Evolutionary conservation across 352 stramenopile genomes (phyloP).

Genomic region (Phytophthora citrophthora): DNA sequence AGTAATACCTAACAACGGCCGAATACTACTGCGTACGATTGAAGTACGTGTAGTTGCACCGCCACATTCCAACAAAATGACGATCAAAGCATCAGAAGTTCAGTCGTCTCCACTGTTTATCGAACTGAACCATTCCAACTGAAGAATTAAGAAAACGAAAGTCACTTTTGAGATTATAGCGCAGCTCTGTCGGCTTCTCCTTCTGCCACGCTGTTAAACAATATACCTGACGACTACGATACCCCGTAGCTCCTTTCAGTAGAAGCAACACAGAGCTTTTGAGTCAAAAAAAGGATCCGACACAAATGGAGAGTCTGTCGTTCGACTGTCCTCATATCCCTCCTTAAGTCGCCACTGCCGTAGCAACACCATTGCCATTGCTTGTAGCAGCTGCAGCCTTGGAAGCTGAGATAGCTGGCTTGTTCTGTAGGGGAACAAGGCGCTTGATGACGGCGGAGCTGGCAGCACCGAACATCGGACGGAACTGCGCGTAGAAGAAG

Average conservation of each 20-base stretch:
- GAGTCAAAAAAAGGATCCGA: constrained; percentile 15
- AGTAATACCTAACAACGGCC: constrained; percentile 15
- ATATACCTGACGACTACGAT: constrained; percentile 13
- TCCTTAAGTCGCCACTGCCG: constrained; percentile 41
- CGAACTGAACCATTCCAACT: not conserved
- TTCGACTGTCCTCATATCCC: constrained; percentile 5
- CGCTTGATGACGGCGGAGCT: constrained; percentile 79
- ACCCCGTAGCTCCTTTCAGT: not conserved
- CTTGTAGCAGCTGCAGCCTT: constrained; percentile 9
- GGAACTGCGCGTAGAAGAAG: constrained; percentile 85
- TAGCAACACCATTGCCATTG: constrained; percentile 15
- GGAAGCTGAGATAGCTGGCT: constrained; percentile 29
- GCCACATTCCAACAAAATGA: constrained; percentile 5
- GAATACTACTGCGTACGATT: constrained; percentile 12
- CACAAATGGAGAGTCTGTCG: not conserved
- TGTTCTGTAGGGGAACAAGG: constrained; percentile 45
- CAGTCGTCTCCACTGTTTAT: not conserved
- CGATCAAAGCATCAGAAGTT: not conserved
- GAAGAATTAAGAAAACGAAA: constrained; percentile 22
- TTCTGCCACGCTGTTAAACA: constrained; percentile 27
- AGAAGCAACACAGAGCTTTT: not conserved
- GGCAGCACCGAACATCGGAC: constrained; percentile 69
- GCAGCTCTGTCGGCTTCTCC: constrained; percentile 18
- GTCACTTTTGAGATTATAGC: constrained; percentile 35
- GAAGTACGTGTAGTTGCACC: constrained; percentile 16